Evolutionary conservation across 768 basidiomycete species (phyloP).

Genomic region (Hydnomerulius pinastri): DNA sequence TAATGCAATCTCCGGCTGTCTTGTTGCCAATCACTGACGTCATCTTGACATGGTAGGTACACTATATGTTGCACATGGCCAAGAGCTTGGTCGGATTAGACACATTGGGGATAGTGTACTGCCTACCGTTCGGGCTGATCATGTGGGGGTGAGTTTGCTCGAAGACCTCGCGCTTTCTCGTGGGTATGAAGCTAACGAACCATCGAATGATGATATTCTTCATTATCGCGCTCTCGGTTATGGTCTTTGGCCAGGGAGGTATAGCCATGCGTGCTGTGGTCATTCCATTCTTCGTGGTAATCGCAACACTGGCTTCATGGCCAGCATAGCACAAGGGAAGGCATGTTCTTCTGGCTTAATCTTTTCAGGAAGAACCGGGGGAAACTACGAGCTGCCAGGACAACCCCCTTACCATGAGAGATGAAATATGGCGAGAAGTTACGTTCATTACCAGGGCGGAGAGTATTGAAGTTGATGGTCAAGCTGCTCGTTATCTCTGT

Average conservation of each 20-base stretch:
- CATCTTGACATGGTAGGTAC: not conserved
- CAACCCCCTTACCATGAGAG: too few relatives aligned
- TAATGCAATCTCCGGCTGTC: slow-evolving; percentile 5
- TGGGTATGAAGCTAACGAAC: too few relatives aligned
- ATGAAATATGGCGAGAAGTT: too few relatives aligned
- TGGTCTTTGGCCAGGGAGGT: not conserved
- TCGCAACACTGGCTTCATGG: not conserved
- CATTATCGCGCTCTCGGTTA: not conserved
- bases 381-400: too few relatives aligned
- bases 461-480: too few relatives aligned
- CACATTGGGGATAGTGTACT: slow-evolving; percentile 29
- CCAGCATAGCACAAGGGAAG: not conserved
- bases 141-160: slow-evolving; percentile 35
- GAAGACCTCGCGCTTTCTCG: too few relatives aligned
- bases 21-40: not conserved
- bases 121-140: too few relatives aligned
- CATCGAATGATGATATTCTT: too few relatives aligned
- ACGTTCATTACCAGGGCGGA: too few relatives aligned
- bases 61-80: not conserved
- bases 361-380: too few relatives aligned
- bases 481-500: too few relatives aligned
- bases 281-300: not conserved
- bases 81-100: not conserved
- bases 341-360: not conserved
- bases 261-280: not conserved